Conservation (phyloP, 257 asterid species). For the Hygrophila difformis region DNA sequence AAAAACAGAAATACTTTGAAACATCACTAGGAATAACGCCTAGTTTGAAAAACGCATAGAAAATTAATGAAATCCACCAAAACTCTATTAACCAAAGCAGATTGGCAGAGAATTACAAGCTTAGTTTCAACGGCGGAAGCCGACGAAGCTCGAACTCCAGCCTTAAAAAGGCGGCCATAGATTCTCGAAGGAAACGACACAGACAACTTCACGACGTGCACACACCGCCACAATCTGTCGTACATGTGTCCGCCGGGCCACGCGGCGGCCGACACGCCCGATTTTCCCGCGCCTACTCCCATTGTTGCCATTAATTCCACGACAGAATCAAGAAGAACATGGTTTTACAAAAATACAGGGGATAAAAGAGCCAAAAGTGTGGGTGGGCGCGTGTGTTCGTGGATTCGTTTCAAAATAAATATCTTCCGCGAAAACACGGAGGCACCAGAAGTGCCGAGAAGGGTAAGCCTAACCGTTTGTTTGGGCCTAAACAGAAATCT, state of each 20-base stretch:
- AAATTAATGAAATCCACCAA: background rate
- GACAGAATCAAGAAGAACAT: background rate
- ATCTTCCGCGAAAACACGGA: slow-evolving; percentile 16
- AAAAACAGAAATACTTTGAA: too few relatives aligned
- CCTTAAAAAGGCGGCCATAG: slow-evolving; percentile 19
- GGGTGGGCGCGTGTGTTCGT: background rate
- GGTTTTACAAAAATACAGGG: background rate
- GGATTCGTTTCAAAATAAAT: slow-evolving; percentile 15
- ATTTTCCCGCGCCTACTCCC: slow-evolving; percentile 11
- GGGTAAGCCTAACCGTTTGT: background rate
- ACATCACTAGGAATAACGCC: too few relatives aligned
- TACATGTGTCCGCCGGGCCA: slow-evolving; percentile 27
- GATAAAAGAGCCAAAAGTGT: background rate
- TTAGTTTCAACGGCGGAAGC: slow-evolving; percentile 29
- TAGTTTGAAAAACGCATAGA: too few relatives aligned
- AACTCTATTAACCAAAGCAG: background rate
- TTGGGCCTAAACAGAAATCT: too few relatives aligned
- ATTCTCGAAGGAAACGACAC: slow-evolving; percentile 25
- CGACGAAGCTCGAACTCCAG: slow-evolving; percentile 32
- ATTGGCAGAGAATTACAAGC: slow-evolving; percentile 23
- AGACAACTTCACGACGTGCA: slow-evolving; percentile 13
- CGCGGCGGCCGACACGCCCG: slow-evolving; percentile 22
- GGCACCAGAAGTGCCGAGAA: slow-evolving; percentile 25
- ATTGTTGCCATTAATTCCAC: slow-evolving; percentile 19
- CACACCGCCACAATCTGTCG: slow-evolving; percentile 20